These are phyloP conservation scores for Theobroma cacao DNA, from an alignment of 345 rosid genomes.

Conservation along the genomic window DNA sequence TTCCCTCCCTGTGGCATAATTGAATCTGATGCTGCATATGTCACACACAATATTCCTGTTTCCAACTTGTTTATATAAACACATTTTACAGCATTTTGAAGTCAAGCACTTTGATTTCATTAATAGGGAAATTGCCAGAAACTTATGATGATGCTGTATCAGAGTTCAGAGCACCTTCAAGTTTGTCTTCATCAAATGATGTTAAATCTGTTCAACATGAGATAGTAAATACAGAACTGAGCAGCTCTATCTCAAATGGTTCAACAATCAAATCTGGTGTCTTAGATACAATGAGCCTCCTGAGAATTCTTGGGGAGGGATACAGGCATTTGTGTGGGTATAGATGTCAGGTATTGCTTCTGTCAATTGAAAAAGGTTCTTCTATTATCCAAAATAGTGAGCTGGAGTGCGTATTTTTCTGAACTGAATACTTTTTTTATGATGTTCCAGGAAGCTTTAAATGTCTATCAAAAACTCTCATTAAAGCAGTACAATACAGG, in stretches of 20 bases:
- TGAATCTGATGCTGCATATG: not conserved
- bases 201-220: constrained; percentile 30
- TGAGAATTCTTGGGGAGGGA: constrained; percentile 78
- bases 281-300: constrained; percentile 61
- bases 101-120: not conserved
- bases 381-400: constrained; percentile 14
- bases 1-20: not conserved
- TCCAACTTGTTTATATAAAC: not conserved
- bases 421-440: not conserved
- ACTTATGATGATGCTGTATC: constrained; percentile 15
- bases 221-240: constrained; percentile 22
- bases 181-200: constrained; percentile 21
- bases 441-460: constrained; percentile 70
- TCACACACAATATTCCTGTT: not conserved
- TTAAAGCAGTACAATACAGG: constrained; percentile 81
- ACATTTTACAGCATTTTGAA: not conserved
- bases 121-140: constrained; percentile 9
- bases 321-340: constrained; percentile 67
- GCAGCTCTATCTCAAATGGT: constrained; percentile 22
- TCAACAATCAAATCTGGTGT: constrained; percentile 54
- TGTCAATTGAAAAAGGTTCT: not conserved
- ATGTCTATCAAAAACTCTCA: constrained; percentile 59
- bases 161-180: constrained; percentile 23
- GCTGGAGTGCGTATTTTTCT: not conserved
- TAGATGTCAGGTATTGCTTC: constrained; percentile 64